These are phyloP conservation scores for Elaeis guineensis DNA, from an alignment of 176 grass and related monocot genomes.

Conservation along the genomic window DNA sequence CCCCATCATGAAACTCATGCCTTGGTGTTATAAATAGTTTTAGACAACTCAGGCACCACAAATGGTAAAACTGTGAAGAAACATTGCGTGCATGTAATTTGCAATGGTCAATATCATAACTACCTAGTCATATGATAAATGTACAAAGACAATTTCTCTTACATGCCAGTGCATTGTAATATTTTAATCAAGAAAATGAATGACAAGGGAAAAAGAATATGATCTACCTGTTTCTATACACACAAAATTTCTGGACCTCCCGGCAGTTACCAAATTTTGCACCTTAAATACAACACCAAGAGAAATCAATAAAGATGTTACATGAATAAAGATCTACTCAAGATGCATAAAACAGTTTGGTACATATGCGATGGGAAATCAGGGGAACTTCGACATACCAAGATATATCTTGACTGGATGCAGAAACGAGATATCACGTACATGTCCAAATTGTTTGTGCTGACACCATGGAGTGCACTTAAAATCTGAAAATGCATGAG, in stretches of 20 bases:
- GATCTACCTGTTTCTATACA: slow-evolving; percentile 80
- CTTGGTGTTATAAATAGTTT: no score
- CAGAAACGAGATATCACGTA: slow-evolving; percentile 77
- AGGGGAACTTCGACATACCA: slow-evolving; percentile 38
- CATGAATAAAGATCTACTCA: slow-evolving; percentile 9
- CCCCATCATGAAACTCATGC: no score
- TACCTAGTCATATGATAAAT: no score
- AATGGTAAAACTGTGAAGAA: no score
- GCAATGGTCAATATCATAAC: no score
- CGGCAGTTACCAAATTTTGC: slow-evolving; percentile 78
- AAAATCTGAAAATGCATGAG: slow-evolving; percentile 60
- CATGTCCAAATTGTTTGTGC: slow-evolving; percentile 48
- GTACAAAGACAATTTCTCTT: no score
- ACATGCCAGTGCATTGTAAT: neutral
- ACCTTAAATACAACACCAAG: slow-evolving; percentile 45
- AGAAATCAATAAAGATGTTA: slow-evolving; percentile 34
- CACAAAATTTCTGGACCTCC: slow-evolving; percentile 74
- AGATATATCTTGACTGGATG: slow-evolving; percentile 98
- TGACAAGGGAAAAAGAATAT: neutral
- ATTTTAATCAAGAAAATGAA: no score
- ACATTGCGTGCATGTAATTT: no score
- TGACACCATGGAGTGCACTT: slow-evolving; percentile 56
- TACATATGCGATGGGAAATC: slow-evolving; percentile 1
- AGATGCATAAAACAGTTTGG: slow-evolving; percentile 15
- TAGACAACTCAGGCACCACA: no score